Base-by-base conservation (phyloP, 192 early-diverging fungal genomes). In the Podila clonocystis region DNA sequence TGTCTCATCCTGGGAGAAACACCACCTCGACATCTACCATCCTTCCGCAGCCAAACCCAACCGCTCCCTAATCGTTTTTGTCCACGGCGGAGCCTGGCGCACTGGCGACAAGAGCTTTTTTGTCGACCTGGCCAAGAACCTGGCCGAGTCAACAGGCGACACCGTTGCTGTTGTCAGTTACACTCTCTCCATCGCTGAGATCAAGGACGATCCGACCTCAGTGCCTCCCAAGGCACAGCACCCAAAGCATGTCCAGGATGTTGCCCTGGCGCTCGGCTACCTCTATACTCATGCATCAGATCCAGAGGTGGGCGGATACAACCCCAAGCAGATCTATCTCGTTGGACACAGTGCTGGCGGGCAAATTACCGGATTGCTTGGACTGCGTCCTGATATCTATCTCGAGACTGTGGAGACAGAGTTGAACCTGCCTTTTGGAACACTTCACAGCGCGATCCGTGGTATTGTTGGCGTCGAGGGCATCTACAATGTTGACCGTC, bases 11-110 rank as follows among this genome's bases (percentile, higher is more conserved):
- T 80, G 77, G 82, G 74, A 86, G 50, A 74, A 82, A 22, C 91
- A 91, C 60, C 84, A 80, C 48, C 82, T 92, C 9, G 91, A 93
- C 77, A 67, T 94, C 5, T 93, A 94, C 74, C 57, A 87, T 22
- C 87, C 91, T 12, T 19, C 69, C 55, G 4, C 20, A n/a, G 12
- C 49, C 17, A 29, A 38, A 15, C 8, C 1, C 20, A 28, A 38
- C 36, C 72, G 11, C 12, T 90, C 92, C 3, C 72, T 94, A 20
- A 70, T 92, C 3, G 86, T 97, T 8, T 94, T 91, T 82, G 73
- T 96, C 20, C 94, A 95, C 79, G 95, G 96, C 24, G 96, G 96
- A 4, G 93, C 95, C 17, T 98, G 96, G 96, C 85, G 92, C 5
- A 84, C 90, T 0, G 93, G 92, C 57, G 93, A 94, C 77, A 95